Evolutionary conservation across 1,139 yeast genomes (phyloP), one percentile per base, ranked within the genome.

Genomic region (Arxiozyma telluris): DNA sequence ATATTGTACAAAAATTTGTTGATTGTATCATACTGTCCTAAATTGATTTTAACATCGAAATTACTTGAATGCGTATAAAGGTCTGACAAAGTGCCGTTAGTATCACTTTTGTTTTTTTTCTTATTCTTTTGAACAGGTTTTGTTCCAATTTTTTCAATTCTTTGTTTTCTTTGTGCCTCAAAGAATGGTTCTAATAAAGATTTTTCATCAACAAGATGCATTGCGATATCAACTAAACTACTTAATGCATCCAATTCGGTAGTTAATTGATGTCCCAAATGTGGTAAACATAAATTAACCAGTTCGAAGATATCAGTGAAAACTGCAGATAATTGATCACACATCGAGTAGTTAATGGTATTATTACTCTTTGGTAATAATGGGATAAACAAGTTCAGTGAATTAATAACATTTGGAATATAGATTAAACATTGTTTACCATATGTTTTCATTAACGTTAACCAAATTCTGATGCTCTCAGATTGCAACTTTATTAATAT

Each of bases 21-120:
- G 2, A 84, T 75, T 0, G 69, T 62, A 5, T 60, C 55, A 18
- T 75, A 60, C 12, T 82, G 77, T 1, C 57, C 42, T 0, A 57
- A 49, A 1, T 82, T 72, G 6, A 82, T 75, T 2, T 73, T 66
- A 12, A 71, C 66, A 18, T 69, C 64, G 61, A 87, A 87, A 50
- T 81, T 71, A 50, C 79, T 81, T 41, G 85, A 78, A 65, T 86
- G 87, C 1, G 93, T 82, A 49, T 86, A 74, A 46, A 85, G 71
- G 71, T 88, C 96, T 4, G 94, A 80, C 59, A 85, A 70, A 3
- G 69, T 59, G 27, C 70, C 70, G 4, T 84, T 79, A 25, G 73
- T 72, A 49, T 67, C 69, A 51, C 71, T 73, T 63, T 76, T 80
- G 64, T 73, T 77, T 62, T 75, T 76, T 58, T 74, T 74, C 43